Base-by-base conservation (phyloP, 2,329 filamentous ascomycete genomes). In the Colletotrichum cuscutae region DNA sequence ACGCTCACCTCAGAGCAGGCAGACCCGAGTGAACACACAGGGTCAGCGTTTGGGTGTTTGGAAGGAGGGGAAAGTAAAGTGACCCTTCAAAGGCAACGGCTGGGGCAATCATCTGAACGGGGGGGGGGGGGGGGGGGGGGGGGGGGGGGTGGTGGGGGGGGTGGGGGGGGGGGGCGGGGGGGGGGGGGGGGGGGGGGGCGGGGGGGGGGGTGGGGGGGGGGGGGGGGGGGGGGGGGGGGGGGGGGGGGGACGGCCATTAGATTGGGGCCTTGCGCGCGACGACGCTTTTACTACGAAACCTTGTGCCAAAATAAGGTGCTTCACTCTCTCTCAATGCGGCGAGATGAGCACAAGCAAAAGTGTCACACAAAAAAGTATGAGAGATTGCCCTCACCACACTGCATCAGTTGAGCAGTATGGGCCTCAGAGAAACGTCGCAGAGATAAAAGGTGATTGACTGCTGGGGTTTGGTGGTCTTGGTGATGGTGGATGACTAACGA, bases 61-160 rank as follows among this genome's bases (percentile, higher is more conserved):
- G 62, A 56, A 32, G 12, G 32, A 11, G 62, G 19, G 6, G 6
- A 22, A 22, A 32, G 19, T 22, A 9, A 24, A 35, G n/a, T 32
- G 57, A 37, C 37, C 37, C 37, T 57, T 57, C 26, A 37, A 37
- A 52, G 57, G 63, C 37, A 46, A 46, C 32, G 24, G 35, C 35
- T 57, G 28, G 35, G 49, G 35, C 35, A 26, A 49, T 63, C 53
- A 42, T 63, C 65, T 72, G 65, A 54, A 72, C 65, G 69, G 30
- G 53, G 53, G 53, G 60, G 8, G 53, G 60, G 8, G 53, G 60
- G 8, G 53, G 60, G 8, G 53, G 60, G 8, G 53, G 60, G 8
- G 53, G 60, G 8, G 53, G 60, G 8, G 53, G 60, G 8, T n/a
- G n/a, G n/a, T n/a, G n/a, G n/a, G n/a, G n/a, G n/a, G n/a, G n/a